Conservation (phyloP, 1,284 basidiomycete species). For the Meripilus lineatus region DNA sequence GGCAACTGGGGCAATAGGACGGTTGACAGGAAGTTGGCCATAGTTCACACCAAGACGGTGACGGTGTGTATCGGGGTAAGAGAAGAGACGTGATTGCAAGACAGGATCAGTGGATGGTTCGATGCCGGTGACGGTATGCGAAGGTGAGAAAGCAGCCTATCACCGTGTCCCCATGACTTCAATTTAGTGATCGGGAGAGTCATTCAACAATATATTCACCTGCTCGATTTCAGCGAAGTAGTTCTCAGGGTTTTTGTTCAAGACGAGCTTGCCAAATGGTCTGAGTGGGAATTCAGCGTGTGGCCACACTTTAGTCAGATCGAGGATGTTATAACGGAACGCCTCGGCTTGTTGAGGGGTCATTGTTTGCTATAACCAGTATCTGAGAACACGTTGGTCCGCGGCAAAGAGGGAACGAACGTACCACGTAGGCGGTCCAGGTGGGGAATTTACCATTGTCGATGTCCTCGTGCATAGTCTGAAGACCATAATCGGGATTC, state of each 20-base stretch:
- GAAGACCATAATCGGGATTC: slow-evolving; percentile 80
- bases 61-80: slow-evolving; percentile 92
- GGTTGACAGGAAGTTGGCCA: slow-evolving; percentile 86
- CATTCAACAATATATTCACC: slow-evolving; percentile 27
- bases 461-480: slow-evolving; percentile 77
- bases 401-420: slow-evolving; percentile 8
- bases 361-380: slow-evolving; percentile 73
- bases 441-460: slow-evolving; percentile 71
- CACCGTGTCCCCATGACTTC: not conserved
- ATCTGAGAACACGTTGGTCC: not conserved
- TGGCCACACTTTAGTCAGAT: slow-evolving; percentile 90
- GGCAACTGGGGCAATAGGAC: slow-evolving; percentile 63
- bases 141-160: slow-evolving; percentile 79
- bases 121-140: slow-evolving; percentile 82
- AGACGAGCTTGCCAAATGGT: slow-evolving; percentile 78
- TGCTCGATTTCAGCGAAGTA: slow-evolving; percentile 88
- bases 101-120: slow-evolving; percentile 90
- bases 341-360: slow-evolving; percentile 85
- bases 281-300: slow-evolving; percentile 85
- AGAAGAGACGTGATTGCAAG: slow-evolving; percentile 90
- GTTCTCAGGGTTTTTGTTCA: slow-evolving; percentile 84
- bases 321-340: slow-evolving; percentile 85
- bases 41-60: slow-evolving; percentile 87
- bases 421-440: slow-evolving; percentile 70
- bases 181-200: not conserved